These are phyloP conservation scores for Tetrapisispora pingtungensis DNA, from an alignment of 805 yeast genomes.

Conservation along the genomic window DNA sequence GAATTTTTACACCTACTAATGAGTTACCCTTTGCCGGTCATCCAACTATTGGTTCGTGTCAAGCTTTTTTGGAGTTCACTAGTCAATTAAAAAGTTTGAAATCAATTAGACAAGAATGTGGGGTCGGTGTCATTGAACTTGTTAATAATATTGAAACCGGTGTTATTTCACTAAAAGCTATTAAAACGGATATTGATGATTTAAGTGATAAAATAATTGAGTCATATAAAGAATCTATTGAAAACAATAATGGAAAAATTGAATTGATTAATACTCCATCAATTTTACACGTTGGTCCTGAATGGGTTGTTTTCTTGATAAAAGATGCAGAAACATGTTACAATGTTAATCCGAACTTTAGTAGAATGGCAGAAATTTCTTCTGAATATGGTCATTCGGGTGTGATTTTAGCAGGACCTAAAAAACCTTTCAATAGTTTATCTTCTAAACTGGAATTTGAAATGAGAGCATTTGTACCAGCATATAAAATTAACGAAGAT, in stretches of 20 bases:
- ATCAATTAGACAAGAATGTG: conserved; percentile 35
- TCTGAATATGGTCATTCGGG: conserved; percentile 26
- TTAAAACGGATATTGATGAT: conserved; percentile 8
- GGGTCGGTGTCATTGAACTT: conserved; percentile 34
- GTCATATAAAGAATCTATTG: conserved; percentile 4
- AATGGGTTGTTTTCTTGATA: conserved; percentile 35
- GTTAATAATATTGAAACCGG: conserved; percentile 13
- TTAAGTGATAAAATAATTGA: conserved; percentile 7
- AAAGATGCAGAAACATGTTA: conserved; percentile 27
- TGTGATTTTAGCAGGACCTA: conserved; percentile 32
- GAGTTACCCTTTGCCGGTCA: conserved; percentile 60
- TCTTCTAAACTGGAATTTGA: conserved; percentile 25
- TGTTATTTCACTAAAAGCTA: conserved; percentile 25
- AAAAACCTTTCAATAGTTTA: conserved; percentile 1
- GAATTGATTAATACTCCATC: conserved; percentile 17
- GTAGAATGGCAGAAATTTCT: conserved; percentile 15
- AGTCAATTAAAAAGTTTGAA: conserved; percentile 16
- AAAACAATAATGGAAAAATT: conserved; percentile 6
- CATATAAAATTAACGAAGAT: conserved; percentile 34
- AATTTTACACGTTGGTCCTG: conserved; percentile 36
- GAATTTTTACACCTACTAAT: conserved; percentile 38
- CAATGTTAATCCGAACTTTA: conserved; percentile 27
- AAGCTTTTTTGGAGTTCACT: conserved; percentile 35
- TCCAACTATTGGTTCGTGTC: conserved; percentile 47
- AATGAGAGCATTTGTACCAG: conserved; percentile 38